Percentiles rank a stretch among this genome's conserved stretches.
These are phyloP conservation scores for Candida tropicalis DNA, from an alignment of 1,139 yeast genomes.

Conservation along the genomic window DNA sequence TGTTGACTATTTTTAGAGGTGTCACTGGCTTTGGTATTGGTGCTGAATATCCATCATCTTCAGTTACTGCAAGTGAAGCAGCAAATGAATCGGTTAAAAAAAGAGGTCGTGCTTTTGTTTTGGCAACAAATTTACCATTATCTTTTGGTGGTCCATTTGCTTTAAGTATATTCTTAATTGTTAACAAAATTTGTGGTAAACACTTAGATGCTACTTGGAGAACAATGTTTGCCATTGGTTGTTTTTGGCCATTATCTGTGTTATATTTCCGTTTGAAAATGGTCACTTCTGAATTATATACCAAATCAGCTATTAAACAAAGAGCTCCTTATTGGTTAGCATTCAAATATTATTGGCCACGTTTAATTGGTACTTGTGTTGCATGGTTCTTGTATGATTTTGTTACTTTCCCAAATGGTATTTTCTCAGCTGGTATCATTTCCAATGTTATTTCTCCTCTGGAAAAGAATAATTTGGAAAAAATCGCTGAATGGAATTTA, in stretches of 20 bases:
- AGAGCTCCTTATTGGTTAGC: conserved; percentile 51
- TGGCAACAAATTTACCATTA: conserved; percentile 73
- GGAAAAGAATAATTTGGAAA: conserved; percentile 33
- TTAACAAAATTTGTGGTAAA: conserved; percentile 54
- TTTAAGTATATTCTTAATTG: conserved; percentile 65
- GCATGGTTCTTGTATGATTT: conserved; percentile 58
- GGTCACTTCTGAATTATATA: conserved; percentile 62
- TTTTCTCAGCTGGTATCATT: conserved; percentile 51
- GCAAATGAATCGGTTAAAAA: conserved; percentile 63
- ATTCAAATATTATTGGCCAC: conserved; percentile 48
- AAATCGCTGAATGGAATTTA: conserved; percentile 52
- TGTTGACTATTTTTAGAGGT: conserved; percentile 69
- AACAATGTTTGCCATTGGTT: conserved; percentile 73
- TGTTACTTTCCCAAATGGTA: conserved; percentile 55
- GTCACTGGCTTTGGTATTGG: conserved; percentile 77
- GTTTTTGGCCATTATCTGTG: conserved; percentile 71
- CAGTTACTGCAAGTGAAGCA: conserved; percentile 71
- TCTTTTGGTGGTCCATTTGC: conserved; percentile 81
- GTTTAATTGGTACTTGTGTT: conserved; percentile 46
- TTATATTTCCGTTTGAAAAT: conserved; percentile 72
- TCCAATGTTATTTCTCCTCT: conserved; percentile 33
- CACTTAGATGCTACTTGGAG: conserved; percentile 69
- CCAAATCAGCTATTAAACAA: conserved; percentile 46
- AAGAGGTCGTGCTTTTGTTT: conserved; percentile 64
- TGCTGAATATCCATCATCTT: conserved; percentile 75